Percentiles rank a stretch among this genome's conserved stretches.
Conservation (phyloP, 78 protist genomes). For the slime mould (Dictyostelium discoideum) region DNA sequence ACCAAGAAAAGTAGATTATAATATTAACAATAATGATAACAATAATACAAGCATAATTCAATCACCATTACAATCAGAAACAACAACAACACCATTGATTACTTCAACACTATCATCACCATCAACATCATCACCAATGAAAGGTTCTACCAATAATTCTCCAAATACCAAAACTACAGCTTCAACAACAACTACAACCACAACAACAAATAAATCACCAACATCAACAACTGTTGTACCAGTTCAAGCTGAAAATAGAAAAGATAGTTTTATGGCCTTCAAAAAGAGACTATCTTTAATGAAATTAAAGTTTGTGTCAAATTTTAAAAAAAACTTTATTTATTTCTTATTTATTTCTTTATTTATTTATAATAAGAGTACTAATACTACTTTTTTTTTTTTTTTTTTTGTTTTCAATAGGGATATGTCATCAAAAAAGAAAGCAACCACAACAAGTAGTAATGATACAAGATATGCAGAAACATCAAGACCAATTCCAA, state of each 20-base stretch:
- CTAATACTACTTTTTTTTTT: not conserved
- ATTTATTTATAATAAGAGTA: too few species aligned
- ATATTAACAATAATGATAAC: not conserved
- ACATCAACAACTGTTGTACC: not conserved
- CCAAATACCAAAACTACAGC: not conserved
- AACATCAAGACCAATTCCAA: conserved; percentile 69
- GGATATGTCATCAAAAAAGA: conserved; percentile 38
- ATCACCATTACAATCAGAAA: not conserved
- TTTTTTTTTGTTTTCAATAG: not conserved
- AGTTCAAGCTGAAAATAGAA: conserved; percentile 25
- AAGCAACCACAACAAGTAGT: not conserved
- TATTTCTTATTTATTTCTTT: too few species aligned
- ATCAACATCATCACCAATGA: not conserved
- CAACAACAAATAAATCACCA: not conserved
- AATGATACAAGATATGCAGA: conserved; percentile 11
- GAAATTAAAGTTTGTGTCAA: conserved; percentile 52
- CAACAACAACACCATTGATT: not conserved
- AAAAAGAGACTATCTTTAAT: conserved; percentile 59
- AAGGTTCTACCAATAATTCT: not conserved
- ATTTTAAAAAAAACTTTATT: too few species aligned
- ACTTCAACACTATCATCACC: not conserved
- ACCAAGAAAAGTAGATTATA: conserved; percentile 6
- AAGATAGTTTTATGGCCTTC: conserved; percentile 22
- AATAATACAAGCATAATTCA: not conserved
- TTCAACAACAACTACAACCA: not conserved